phyloP scores from a whole-genome alignment of 306 rosid species.

The Cyamopsis tetragonoloba region DNA sequence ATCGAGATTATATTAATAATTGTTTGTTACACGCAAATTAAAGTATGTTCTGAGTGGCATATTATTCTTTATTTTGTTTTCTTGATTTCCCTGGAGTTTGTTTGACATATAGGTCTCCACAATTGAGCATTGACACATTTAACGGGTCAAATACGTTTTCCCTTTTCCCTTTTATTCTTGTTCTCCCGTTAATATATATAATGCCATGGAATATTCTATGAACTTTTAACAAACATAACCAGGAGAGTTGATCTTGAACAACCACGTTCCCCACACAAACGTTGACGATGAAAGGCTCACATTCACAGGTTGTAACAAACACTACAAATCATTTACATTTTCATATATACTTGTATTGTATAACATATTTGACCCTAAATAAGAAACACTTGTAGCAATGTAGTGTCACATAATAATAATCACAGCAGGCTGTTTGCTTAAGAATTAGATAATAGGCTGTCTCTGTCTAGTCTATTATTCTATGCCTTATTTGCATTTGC shows the following conservation, averaged over 20 bases:
- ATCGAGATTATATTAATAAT: too few relatives aligned
- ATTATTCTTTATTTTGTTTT: not conserved
- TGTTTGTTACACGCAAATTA: too few relatives aligned
- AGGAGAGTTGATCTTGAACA: not conserved
- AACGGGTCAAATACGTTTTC: conserved; percentile 9
- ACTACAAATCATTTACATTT: too few relatives aligned
- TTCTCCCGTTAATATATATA: not conserved
- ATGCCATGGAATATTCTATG: not conserved
- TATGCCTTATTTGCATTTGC: too few relatives aligned
- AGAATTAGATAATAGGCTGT: too few relatives aligned
- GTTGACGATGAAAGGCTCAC: not conserved
- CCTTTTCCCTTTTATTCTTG: not conserved
- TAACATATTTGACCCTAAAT: not conserved
- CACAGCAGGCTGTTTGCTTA: too few relatives aligned
- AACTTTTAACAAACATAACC: not conserved
- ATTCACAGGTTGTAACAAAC: too few relatives aligned
- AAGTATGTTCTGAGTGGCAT: too few relatives aligned
- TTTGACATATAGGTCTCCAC: not conserved
- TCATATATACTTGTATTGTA: not conserved
- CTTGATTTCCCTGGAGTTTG: not conserved
- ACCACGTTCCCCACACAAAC: not conserved
- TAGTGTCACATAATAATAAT: too few relatives aligned
- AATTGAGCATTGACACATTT: not conserved
- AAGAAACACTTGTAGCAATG: too few relatives aligned
- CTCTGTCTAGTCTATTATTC: too few relatives aligned